Percentiles rank a stretch among this genome's conserved stretches.
Evolutionary conservation across 2,329 filamentous ascomycete genomes (phyloP).

Genomic region (Colletotrichum tabaci): DNA sequence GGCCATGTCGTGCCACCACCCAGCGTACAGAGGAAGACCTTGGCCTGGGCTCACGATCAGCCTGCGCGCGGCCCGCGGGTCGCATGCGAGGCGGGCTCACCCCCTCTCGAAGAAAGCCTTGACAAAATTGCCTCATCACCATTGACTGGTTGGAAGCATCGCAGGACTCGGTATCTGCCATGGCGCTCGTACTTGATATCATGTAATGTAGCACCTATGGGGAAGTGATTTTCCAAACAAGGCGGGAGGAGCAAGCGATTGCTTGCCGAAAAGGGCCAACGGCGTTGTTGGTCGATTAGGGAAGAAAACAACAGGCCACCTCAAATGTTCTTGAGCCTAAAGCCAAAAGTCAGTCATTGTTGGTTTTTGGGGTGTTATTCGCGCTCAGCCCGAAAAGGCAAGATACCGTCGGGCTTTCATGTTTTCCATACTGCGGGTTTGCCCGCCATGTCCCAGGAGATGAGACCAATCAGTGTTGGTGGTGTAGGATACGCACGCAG

Average conservation of each 20-base stretch:
- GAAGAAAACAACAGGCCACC: too few species aligned
- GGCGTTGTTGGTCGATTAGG: background rate
- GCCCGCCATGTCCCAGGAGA: background rate
- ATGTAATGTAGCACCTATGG: background rate
- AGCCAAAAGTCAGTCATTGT: background rate
- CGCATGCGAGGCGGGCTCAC: constrained; percentile 21
- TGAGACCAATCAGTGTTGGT: too few species aligned
- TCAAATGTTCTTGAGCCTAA: background rate
- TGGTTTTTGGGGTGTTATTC: too few species aligned
- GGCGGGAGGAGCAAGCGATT: background rate
- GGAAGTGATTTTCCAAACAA: background rate
- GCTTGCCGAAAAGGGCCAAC: background rate
- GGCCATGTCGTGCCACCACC: constrained; percentile 16
- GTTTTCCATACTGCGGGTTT: background rate
- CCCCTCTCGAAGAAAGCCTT: constrained; percentile 11
- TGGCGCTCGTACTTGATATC: background rate
- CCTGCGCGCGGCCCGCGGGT: constrained; percentile 29
- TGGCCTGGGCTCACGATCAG: constrained; percentile 11
- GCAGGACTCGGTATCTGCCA: background rate
- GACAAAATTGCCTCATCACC: background rate
- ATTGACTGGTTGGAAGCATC: constrained; percentile 12
- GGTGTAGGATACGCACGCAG: background rate
- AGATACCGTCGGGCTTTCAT: background rate
- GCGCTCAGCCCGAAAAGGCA: background rate
- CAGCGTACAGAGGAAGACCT: constrained; percentile 3